Evolutionary conservation across 2,329 filamentous ascomycete genomes (phyloP), one percentile per base, ranked within the genome.

Genomic region (Lachnellula arida): DNA sequence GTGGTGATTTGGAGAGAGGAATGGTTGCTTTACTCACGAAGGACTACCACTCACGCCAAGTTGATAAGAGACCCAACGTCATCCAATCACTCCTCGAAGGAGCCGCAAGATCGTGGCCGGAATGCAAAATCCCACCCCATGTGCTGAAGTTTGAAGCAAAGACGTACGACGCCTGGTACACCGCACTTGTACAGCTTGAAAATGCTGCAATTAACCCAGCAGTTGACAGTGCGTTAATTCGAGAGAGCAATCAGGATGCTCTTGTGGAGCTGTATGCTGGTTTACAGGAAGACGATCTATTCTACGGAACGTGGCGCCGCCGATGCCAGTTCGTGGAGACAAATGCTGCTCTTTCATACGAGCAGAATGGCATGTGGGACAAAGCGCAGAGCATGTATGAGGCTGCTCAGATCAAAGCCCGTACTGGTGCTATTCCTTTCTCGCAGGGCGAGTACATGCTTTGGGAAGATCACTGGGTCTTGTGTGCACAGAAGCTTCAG

Each of bases 361-460:
- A 99, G 74, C 95, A 99, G 70, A 96, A 96, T 66, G 94, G 94
- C 48, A 96, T 97, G 83, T 99, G 94, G 95, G 94, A 99, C 67
- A 97, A 97, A 74, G 92, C 95, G 1, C 95, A 99, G 74, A 89
- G 89, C 68, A 87, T 97, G 76, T 99, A 97, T 71, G 94, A 99
- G 72, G 87, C 87, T 54, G 94, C 95, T 0, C 95, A 99, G 72
- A 91, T 99, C 71, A 99, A 97, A 72, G 94, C 95, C 46, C 85
- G 95, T 47, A 97, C 93, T 0, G 94, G 92, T 51, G 90, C 93
- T n/a, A 85, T 97, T 59, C 93, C 94, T 0, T 97, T 97, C 72
- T 96, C 93, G 1, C 89, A 95, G 66, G 91, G 87, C 34, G 94
- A 99, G 73, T 99, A 99, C 73, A 97, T 96, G 83, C 81, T 99